Conservation (phyloP, 2,329 filamentous ascomycete species). For the Cladosporium sp. region DNA sequence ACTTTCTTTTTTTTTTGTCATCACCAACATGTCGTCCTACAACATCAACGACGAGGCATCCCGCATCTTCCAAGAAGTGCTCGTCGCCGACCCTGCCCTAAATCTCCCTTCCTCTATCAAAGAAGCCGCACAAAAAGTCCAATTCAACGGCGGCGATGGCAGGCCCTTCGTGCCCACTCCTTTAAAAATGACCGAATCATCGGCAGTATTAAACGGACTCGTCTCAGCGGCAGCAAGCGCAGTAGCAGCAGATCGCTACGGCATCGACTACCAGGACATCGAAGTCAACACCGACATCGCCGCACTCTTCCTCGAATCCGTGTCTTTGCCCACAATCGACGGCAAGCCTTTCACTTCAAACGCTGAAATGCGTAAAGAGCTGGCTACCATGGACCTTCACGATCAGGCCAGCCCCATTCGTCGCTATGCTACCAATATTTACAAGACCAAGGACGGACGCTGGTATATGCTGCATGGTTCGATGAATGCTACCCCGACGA, state of each 20-base stretch:
- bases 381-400: background rate
- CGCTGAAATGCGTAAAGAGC: background rate
- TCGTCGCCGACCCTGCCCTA: background rate
- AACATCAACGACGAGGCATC: background rate
- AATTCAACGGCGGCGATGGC: constrained; percentile 19
- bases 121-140: constrained; percentile 1
- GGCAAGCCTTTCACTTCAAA: background rate
- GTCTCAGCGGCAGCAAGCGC: constrained; percentile 9
- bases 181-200: constrained; percentile 56
- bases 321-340: constrained; percentile 18
- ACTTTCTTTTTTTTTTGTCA: background rate
- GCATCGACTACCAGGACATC: constrained; percentile 8
- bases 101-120: background rate
- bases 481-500: constrained; percentile 49
- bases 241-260: constrained; percentile 10
- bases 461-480: constrained; percentile 51
- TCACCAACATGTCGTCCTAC: background rate
- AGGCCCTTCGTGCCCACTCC: constrained; percentile 52
- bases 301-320: constrained; percentile 22
- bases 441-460: constrained; percentile 46
- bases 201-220: constrained; percentile 42
- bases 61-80: background rate
- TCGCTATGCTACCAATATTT: constrained; percentile 45
- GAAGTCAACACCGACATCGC: constrained; percentile 17
- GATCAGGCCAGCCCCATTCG: background rate